These are phyloP conservation scores for Claviceps lovelessii DNA, from an alignment of 2,329 filamentous ascomycete genomes.

Conservation along the genomic window DNA sequence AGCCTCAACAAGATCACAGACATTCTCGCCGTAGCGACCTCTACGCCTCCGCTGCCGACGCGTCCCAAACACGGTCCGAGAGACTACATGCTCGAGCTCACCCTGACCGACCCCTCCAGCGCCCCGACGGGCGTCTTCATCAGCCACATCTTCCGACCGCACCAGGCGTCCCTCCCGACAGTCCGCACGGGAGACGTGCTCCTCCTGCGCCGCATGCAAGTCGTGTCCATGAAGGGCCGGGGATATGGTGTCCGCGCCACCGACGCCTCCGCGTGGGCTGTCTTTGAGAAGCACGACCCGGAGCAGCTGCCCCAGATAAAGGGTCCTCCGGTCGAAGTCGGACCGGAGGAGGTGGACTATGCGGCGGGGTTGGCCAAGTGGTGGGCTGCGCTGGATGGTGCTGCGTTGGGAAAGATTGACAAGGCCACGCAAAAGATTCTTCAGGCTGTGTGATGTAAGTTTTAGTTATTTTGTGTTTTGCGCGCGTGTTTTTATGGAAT, in stretches of 20 bases:
- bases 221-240: slow-evolving; percentile 37
- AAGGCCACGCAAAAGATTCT: slow-evolving; percentile 27
- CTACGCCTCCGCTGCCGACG: slow-evolving; percentile 33
- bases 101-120: slow-evolving; percentile 40
- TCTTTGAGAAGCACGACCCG: slow-evolving; percentile 35
- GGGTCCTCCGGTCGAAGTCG: slow-evolving; percentile 45
- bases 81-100: slow-evolving; percentile 45
- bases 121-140: slow-evolving; percentile 35
- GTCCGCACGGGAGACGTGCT: slow-evolving; percentile 43
- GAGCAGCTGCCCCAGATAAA: slow-evolving; percentile 36
- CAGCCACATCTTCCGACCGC: slow-evolving; percentile 44
- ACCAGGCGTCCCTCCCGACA: slow-evolving; percentile 40
- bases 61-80: slow-evolving; percentile 43
- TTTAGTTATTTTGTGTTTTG: too few species aligned
- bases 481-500: too few species aligned
- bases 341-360: slow-evolving; percentile 33
- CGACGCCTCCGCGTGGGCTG: slow-evolving; percentile 46
- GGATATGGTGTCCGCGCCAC: slow-evolving; percentile 42
- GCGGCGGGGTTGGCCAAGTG: slow-evolving; percentile 34
- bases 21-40: slow-evolving; percentile 40
- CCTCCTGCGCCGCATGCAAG: slow-evolving; percentile 41
- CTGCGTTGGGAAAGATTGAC: slow-evolving; percentile 31
- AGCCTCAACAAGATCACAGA: slow-evolving; percentile 36
- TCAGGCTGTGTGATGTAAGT: neutral
- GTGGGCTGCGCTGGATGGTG: slow-evolving; percentile 34